These are phyloP conservation scores for Aureococcus anophagefferens DNA, from an alignment of 108 stramenopile species.

Conservation along the genomic window DNA sequence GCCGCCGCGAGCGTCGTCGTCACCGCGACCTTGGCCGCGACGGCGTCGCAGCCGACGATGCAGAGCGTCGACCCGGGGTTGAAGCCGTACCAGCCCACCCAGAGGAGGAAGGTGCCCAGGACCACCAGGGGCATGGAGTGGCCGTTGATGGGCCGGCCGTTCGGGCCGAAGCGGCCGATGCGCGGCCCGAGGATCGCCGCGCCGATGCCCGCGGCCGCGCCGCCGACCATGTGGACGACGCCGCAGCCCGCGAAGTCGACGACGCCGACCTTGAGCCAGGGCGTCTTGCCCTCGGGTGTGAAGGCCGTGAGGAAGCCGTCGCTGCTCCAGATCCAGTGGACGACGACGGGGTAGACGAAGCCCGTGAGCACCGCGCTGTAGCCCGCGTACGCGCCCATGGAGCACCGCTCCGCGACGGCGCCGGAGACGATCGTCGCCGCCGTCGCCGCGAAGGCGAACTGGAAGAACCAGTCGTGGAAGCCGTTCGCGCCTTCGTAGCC, in stretches of 20 bases:
- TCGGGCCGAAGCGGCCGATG: slow-evolving; percentile 61
- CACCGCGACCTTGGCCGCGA: slow-evolving; percentile 61
- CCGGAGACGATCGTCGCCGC: too few relatives aligned
- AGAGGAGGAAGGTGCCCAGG: slow-evolving; percentile 73
- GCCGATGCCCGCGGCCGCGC: slow-evolving; percentile 63
- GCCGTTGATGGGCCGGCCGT: background rate
- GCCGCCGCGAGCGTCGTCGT: slow-evolving; percentile 74
- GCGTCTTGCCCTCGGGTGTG: slow-evolving; percentile 36
- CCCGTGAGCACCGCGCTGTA: too few relatives aligned
- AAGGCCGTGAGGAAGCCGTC: slow-evolving; percentile 60
- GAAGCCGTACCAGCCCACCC: slow-evolving; percentile 91
- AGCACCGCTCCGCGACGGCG: too few relatives aligned
- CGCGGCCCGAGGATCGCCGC: slow-evolving; percentile 70
- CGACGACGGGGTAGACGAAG: too few relatives aligned
- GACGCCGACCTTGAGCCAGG: slow-evolving; percentile 57
- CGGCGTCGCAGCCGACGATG: slow-evolving; percentile 33
- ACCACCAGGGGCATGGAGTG: slow-evolving; percentile 71
- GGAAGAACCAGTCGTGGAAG: slow-evolving; percentile 16
- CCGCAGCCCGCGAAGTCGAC: slow-evolving; percentile 83
- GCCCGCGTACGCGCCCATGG: too few relatives aligned
- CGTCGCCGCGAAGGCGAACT: too few relatives aligned
- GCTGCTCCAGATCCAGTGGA: slow-evolving; percentile 64
- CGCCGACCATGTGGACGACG: slow-evolving; percentile 85
- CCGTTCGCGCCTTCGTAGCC: slow-evolving; percentile 25
- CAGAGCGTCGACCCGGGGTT: slow-evolving; percentile 72